Base-by-base conservation (phyloP, 768 basidiomycete species). In the Psilocybe tampanensis region DNA sequence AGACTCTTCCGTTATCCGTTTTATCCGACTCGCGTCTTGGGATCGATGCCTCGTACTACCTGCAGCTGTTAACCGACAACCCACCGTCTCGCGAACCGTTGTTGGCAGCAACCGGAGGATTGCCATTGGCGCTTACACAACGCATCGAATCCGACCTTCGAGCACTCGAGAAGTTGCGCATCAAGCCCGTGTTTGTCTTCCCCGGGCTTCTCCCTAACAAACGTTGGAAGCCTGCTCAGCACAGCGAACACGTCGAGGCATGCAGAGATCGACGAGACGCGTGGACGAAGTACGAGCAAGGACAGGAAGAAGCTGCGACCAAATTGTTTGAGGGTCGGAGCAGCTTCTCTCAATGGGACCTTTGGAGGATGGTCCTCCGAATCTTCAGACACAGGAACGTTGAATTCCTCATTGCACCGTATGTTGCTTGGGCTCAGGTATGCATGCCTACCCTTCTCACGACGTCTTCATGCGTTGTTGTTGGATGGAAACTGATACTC, bases 171-270 rank as follows among this genome's bases (percentile, higher is more conserved):
- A 89, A 88, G 74, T 79, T 92, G 32, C 88, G 84, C 63, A 98
- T 99, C 80, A 97, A 96, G 70, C 97, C 97, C 19, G 94, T 99
- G n/a, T 96, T 99, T 66, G 93, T 99, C 49, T 98, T 98, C 73
- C 86, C 92, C 15, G 97, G 97, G 3, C 79, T 99, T 29, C 77
- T 86, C 1, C 90, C 92, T 1, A 86, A 86, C 64, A 88, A 86
- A 60, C 85, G 89, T 54, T 82, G 80, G 76, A 90, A 90, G 71
- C 81, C 80, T 11, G 80, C 81, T 55, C 81, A 84, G 44, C 79
- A 84, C 24, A 68, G 70, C 17, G 85, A 86, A 62, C 78, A 84
- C 62, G 78, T 76, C 47, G 89, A 93, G 44, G 86, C 86, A 17
- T 89, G 87, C 70, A 80, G 86, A 47, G 92, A 91, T 70, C 75